Evolutionary conservation across 495 filamentous ascomycete species (phyloP).

Genomic region (Aspergillus baeticus): DNA sequence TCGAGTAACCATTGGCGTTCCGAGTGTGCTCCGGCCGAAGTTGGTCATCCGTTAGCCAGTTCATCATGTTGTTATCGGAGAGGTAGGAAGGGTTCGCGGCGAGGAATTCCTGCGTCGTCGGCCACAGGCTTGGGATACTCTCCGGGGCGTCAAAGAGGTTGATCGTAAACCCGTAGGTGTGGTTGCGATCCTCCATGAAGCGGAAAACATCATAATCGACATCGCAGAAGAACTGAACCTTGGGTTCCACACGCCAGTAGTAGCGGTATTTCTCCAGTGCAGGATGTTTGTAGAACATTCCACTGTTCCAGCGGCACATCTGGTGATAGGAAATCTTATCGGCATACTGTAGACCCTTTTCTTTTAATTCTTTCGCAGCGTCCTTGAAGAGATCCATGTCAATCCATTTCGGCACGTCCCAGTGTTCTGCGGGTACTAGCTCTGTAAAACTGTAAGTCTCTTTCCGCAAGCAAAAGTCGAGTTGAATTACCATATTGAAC

Average conservation of each 20-base stretch:
- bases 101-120: conserved; percentile 86
- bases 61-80: conserved; percentile 77
- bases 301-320: conserved; percentile 99
- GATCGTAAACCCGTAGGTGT: conserved; percentile 98
- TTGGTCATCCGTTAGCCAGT: conserved; percentile 78
- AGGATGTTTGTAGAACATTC: conserved; percentile 95
- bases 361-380: conserved; percentile 77
- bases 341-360: conserved; percentile 86
- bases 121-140: conserved; percentile 89
- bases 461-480: not conserved
- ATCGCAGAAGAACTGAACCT: conserved; percentile 99
- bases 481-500: conserved; percentile 68
- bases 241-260: conserved; percentile 99
- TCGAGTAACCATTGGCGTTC: conserved; percentile 88
- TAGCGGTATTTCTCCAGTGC: conserved; percentile 78
- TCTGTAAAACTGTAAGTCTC: conserved; percentile 47
- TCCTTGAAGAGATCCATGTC: conserved; percentile 81
- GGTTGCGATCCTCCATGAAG: conserved; percentile 96
- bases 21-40: conserved; percentile 76
- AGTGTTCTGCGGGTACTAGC: conserved; percentile 89
- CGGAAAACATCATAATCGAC: conserved; percentile 98
- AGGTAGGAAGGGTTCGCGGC: conserved; percentile 80
- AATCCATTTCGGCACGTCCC: conserved; percentile 91
- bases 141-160: conserved; percentile 91
- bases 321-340: conserved; percentile 89